Evolutionary conservation across 139 green algal genomes (phyloP), one percentile per base, ranked within the genome.

Genomic region (Asterochloris erici): DNA sequence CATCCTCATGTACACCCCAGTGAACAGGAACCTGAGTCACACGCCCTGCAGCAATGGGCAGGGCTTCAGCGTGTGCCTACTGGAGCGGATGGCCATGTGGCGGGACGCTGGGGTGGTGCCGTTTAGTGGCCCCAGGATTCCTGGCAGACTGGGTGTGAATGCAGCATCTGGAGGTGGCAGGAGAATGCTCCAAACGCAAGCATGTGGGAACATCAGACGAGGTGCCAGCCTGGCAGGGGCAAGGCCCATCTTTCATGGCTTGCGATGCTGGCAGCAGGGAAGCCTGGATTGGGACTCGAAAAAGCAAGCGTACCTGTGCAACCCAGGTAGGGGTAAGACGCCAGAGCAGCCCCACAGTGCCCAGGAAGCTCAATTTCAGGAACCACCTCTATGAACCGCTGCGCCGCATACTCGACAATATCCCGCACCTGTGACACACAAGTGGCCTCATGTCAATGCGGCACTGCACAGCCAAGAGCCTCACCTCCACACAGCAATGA

Each of bases 361-460:
- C 91, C 91, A 10, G 91, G 91, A 74, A 95, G 74, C 83, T 95
- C 91, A 74, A 95, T 91, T 76, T 93, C 91, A 26, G 91, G 91
- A 17, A 95, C 82, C 14, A 95, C 83, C 62, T 87, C 76, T 47
- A 92, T 88, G 82, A 84, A 88, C 12, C 87, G 84, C 63, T 86
- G 78, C 28, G 86, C 83, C n/a, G 91, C 91, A 84, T 92, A 91
- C 54, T 77, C 74, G 2, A 93, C 76, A 14, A 93, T 74, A n/a
- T 90, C 87, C 14, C 70, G 69, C 21, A 93, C 74, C 87, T 92
- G 83, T 21, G 75, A 12, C 14, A 70, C 9, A 9, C 66, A 71
- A 71, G 66, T 23, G 19, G 19, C 66, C 66, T 9, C 66, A n/a
- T 26, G 21, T 21, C 19, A 71, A 21, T 6, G 21, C 66, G 10